Base-by-base conservation (phyloP, 2,329 filamentous ascomycete genomes). In the Phialophora chinensis region DNA sequence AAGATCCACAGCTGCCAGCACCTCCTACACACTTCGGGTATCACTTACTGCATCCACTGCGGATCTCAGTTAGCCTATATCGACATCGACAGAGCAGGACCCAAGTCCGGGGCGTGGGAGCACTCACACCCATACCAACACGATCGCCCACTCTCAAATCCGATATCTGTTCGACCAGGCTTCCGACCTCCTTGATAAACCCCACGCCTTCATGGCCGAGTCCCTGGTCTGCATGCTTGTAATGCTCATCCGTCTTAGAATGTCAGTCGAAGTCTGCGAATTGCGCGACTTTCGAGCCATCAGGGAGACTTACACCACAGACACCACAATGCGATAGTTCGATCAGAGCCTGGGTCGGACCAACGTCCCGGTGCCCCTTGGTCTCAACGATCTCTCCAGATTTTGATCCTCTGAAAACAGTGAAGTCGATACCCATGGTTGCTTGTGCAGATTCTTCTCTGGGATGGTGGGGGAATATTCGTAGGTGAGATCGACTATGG, bases 141-240 rank as follows among this genome's bases (percentile, higher is more conserved):
- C 66, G 68, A 33, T 72, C 70, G 11, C 70, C 71, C 11, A 68
- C 55, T 33, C 68, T 68, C 61, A 69, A 42, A 25, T 70, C 66
- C 11, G 63, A 66, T 12, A 70, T 60, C 23, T 60, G 38, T 12
- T 65, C 27, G 1, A 72, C 72, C 4, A 64, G 60, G 20, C 65
- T 59, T 11, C 72, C 73, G 23, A 71, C 57, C 38, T 73, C 69
- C 12, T 61, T 62, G 38, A 74, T 66, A 25, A 70, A 63, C 7
- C 74, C 73, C 4, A 74, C 62, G 1, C 65, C 73, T 66, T 75
- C 73, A 20, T 74, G 73, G 29, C 74, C 74, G 35, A 74, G 60
- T 1, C 66, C 69, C 31, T 70, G 67, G 29, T 69, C 62, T 11
- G 50, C 38, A 50, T 69, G 66, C 14, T 53, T 52, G 56, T 65